phyloP scores from a whole-genome alignment of 2,329 filamentous ascomycete species.

The Pestalotiopsis sp. region DNA sequence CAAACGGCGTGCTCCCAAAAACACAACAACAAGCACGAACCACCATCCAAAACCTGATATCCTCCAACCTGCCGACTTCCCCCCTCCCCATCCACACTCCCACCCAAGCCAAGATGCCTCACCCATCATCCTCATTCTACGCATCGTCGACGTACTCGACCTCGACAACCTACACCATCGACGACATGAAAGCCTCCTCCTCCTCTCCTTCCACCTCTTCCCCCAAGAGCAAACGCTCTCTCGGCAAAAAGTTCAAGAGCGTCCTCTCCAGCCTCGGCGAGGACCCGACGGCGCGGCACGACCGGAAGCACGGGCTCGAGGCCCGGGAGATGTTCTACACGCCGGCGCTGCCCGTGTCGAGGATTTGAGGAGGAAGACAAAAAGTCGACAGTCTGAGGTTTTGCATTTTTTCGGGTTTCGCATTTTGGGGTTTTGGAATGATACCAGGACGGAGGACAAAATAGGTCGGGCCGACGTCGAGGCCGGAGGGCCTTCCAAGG shows the following conservation, averaged over 20 bases:
- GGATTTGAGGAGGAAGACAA: neutral
- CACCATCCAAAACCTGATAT: neutral
- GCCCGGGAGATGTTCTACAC: neutral
- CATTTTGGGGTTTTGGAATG: no score
- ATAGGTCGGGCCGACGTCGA: no score
- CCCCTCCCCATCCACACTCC: neutral
- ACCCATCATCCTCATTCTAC: neutral
- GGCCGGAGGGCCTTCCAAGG: no score
- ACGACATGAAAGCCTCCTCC: neutral
- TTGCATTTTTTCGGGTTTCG: no score
- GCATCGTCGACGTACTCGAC: constrained; percentile 9
- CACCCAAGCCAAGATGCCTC: neutral
- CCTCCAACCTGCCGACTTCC: no score
- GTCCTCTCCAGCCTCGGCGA: constrained; percentile 10
- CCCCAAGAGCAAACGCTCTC: neutral
- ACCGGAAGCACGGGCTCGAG: constrained; percentile 10
- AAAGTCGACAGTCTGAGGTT: neutral
- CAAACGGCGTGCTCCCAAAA: neutral
- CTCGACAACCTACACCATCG: constrained; percentile 10
- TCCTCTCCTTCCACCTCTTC: neutral
- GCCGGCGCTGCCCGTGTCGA: neutral
- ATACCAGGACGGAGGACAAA: no score
- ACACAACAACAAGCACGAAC: neutral
- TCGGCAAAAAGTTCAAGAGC: constrained; percentile 7
- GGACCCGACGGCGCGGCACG: constrained; percentile 7